A percentile compares a stretch with the other conserved stretches of the same genome.
These are phyloP conservation scores for Talaromyces sp. DNA, from an alignment of 2,329 filamentous ascomycete species.

Conservation along the genomic window DNA sequence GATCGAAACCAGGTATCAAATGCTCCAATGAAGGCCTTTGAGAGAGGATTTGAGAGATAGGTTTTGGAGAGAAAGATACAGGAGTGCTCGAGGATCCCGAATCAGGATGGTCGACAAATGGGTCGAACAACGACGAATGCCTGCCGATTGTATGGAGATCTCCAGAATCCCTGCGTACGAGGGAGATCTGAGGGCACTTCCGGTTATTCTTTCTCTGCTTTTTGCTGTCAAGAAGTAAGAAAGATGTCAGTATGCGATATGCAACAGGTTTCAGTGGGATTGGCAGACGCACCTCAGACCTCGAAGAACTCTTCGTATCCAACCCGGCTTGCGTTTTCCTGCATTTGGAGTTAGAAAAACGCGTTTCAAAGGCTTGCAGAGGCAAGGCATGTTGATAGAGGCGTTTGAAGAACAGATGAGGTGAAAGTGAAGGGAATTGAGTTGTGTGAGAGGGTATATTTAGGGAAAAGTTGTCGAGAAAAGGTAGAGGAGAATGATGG, in stretches of 20 bases:
- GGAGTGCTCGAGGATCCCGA: not conserved
- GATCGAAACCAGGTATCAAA: not conserved
- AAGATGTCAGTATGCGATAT: not conserved
- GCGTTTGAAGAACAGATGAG: not conserved
- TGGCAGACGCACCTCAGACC: not conserved
- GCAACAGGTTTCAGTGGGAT: not conserved
- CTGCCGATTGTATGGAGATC: not conserved
- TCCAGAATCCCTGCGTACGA: not conserved
- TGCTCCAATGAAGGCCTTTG: not conserved
- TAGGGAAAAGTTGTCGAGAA: not conserved
- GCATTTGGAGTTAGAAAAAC: not conserved
- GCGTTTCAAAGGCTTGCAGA: not conserved
- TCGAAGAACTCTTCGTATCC: not conserved
- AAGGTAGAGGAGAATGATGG: not conserved
- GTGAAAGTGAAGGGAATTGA: not conserved
- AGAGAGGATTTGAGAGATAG: not conserved
- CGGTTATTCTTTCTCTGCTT: not conserved
- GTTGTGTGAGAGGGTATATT: not conserved
- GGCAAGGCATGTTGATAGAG: not conserved
- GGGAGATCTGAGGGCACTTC: not conserved
- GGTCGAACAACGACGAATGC: not conserved
- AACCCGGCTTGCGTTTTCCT: not conserved
- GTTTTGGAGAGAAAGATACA: slow-evolving; percentile 1
- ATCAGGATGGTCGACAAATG: not conserved
- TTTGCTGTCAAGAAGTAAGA: not conserved